These are phyloP conservation scores for Saxophila tyrrhenica DNA, from an alignment of 495 filamentous ascomycete genomes.

Conservation along the genomic window DNA sequence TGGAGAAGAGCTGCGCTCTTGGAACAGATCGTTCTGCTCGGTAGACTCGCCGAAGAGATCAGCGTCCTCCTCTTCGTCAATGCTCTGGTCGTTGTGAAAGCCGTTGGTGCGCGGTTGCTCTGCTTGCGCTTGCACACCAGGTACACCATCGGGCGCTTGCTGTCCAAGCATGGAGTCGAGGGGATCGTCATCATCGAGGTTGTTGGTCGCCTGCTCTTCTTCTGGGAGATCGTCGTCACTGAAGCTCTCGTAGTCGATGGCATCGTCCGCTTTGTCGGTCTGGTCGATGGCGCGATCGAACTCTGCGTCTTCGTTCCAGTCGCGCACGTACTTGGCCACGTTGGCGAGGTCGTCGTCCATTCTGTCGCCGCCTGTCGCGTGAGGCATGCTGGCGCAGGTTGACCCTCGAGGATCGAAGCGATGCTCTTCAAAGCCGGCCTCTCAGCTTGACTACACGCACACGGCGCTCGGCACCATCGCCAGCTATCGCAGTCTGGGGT, in stretches of 20 bases:
- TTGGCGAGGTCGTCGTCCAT: neutral
- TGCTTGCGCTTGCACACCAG: neutral
- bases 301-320: neutral
- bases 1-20: constrained; percentile 10
- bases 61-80: constrained; percentile 19
- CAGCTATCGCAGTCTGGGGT: no score
- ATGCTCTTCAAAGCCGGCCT: no score
- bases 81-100: constrained; percentile 6
- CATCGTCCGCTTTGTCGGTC: constrained; percentile 68
- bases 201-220: constrained; percentile 40
- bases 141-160: constrained; percentile 34
- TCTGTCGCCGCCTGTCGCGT: neutral
- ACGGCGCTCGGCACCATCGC: no score
- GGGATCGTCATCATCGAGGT: constrained; percentile 4
- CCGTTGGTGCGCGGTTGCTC: constrained; percentile 9
- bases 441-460: no score
- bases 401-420: no score
- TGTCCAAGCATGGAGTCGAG: constrained; percentile 28
- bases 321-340: neutral
- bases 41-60: constrained; percentile 37
- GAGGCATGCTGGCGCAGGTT: constrained; percentile 2
- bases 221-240: constrained; percentile 54
- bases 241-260: constrained; percentile 81
- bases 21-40: constrained; percentile 29
- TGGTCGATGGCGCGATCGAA: constrained; percentile 36